Evolutionary conservation across 345 rosid species (phyloP).

Genomic region (Carallia pectinifolia): DNA sequence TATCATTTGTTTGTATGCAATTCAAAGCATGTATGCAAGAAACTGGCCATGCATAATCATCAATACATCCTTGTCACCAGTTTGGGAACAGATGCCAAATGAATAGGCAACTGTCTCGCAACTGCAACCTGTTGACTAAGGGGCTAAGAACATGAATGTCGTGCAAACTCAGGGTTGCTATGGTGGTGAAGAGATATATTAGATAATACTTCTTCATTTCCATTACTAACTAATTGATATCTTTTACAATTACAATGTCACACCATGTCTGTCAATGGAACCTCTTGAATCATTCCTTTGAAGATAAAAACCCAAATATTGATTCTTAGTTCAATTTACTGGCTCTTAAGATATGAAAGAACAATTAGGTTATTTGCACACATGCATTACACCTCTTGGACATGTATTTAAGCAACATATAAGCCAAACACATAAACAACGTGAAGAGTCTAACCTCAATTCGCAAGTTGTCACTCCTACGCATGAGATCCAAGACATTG

Average conservation of each 20-base stretch:
- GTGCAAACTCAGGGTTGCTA: too few species aligned
- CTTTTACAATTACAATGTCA: neutral
- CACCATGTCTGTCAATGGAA: neutral
- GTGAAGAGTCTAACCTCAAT: conserved; percentile 53
- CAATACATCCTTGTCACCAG: too few species aligned
- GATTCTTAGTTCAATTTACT: neutral
- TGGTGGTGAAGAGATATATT: too few species aligned
- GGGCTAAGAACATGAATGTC: too few species aligned
- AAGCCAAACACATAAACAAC: neutral
- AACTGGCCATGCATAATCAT: too few species aligned
- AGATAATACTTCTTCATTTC: too few species aligned
- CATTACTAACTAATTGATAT: neutral
- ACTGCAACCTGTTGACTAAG: too few species aligned
- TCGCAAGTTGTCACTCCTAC: conserved; percentile 72
- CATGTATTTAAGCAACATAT: neutral
- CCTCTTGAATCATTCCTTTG: neutral
- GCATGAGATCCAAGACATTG: conserved; percentile 78
- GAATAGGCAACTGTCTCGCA: too few species aligned
- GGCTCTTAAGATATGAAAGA: too few species aligned
- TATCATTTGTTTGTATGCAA: too few species aligned
- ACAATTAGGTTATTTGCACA: neutral
- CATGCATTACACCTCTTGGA: neutral
- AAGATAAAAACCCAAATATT: neutral
- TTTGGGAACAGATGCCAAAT: too few species aligned
- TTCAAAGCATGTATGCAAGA: too few species aligned